phyloP scores from a whole-genome alignment of 331 rosid genomes.

The Erythrophleum ivorense region DNA sequence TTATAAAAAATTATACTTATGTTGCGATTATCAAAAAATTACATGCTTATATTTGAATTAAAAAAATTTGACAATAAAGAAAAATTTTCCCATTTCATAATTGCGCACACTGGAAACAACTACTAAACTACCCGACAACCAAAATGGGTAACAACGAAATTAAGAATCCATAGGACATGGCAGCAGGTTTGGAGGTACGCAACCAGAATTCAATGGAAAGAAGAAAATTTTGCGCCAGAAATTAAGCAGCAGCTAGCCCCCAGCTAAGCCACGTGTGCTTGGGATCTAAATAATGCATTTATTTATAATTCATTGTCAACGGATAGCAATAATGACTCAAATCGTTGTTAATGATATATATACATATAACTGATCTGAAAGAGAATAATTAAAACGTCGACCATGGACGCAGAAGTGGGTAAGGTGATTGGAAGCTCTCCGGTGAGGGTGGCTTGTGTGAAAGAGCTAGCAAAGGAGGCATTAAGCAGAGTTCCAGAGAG shows the following conservation, averaged over 20 bases:
- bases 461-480: neutral
- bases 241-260: neutral
- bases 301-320: neutral
- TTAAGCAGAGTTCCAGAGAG: neutral
- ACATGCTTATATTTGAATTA: no score
- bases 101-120: neutral
- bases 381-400: neutral
- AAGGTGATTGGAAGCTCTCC: neutral
- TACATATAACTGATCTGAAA: no score
- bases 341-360: neutral
- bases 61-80: no score
- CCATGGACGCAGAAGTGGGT: neutral
- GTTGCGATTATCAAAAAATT: no score
- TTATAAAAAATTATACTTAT: no score
- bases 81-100: neutral
- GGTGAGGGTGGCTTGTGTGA: neutral
- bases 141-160: neutral
- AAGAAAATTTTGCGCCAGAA: neutral
- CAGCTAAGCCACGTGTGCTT: constrained; percentile 3
- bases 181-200: constrained; percentile 1
- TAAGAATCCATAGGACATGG: neutral
- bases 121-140: neutral
- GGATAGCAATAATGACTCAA: neutral
- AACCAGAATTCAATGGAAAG: neutral
- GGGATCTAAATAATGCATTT: neutral